Evolutionary conservation across 2,329 filamentous ascomycete genomes (phyloP).

Genomic region (Pseudogymnoascus destructans): DNA sequence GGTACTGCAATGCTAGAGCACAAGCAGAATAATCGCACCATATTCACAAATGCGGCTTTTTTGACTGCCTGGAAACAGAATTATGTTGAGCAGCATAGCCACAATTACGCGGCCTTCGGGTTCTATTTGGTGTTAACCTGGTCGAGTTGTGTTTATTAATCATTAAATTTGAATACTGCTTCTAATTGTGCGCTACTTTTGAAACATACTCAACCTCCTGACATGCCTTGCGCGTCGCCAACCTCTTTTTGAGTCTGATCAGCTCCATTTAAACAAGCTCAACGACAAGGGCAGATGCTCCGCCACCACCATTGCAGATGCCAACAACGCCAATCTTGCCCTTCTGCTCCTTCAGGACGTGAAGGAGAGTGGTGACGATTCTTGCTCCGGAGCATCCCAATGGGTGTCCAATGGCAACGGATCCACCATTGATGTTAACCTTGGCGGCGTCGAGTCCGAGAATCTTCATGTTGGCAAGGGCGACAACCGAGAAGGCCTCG

Average conservation of each 20-base stretch:
- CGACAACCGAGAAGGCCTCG: conserved; percentile 95
- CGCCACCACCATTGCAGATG: conserved; percentile 96
- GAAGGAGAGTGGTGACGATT: conserved; percentile 80
- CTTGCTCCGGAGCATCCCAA: conserved; percentile 88
- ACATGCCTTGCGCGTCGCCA: conserved; percentile 2
- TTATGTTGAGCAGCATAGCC: not conserved
- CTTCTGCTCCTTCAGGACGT: conserved; percentile 79
- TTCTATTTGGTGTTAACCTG: not conserved
- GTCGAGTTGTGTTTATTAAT: conserved; percentile 3
- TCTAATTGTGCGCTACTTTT: conserved; percentile 9
- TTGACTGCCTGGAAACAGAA: not conserved
- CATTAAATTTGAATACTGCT: conserved; percentile 7
- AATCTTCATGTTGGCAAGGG: conserved; percentile 90
- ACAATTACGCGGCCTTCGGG: not conserved
- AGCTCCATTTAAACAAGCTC: conserved; percentile 36
- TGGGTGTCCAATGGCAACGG: conserved; percentile 90
- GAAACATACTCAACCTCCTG: conserved; percentile 4
- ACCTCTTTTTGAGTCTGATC: not conserved
- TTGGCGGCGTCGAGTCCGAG: conserved; percentile 67
- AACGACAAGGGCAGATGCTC: conserved; percentile 84
- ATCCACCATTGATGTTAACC: conserved; percentile 90
- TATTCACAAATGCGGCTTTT: not conserved
- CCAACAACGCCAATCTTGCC: conserved; percentile 87
- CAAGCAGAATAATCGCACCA: not conserved
- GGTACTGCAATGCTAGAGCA: not conserved